Base-by-base conservation (phyloP, 805 yeast genomes). In the Hagleromyces aurorensis region DNA sequence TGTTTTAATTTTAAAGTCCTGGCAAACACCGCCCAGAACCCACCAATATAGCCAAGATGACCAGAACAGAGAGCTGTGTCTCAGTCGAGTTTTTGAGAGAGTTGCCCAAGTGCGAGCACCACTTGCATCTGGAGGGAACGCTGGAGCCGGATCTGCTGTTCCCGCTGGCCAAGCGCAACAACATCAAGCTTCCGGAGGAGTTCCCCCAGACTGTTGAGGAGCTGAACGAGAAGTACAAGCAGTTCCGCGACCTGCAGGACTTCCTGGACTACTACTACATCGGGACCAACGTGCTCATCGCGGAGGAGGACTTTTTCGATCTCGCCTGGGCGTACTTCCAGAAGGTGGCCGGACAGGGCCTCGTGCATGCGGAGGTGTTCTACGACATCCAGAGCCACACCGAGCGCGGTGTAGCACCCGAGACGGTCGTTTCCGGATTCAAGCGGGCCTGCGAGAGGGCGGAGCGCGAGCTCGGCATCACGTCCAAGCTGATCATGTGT, bases 351-450 rank as follows among this genome's bases (percentile, higher is more conserved):
- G 40, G 48, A 6, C 81, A 78, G 47, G 81, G 82, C 11, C 61
- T 78, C 30, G 56, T 55, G 18, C 93, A 82, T 51, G 70, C 84
- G 3, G 94, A 82, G 57, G 75, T 75, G 1, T 82, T 82, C 53
- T 82, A 78, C 44, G 94, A 82, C 50, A 93, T 93, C 12, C 94
- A 82, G 58, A 84, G 85, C 7, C 94, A 82, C 46, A 66, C 80
- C 16, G 75, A 72, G 32, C 65, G 93, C 43, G 80, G 76, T 7
- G 59, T 82, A 26, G 41, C 65, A 9, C 59, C 80, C 23, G 79
- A 74, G 7, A 55, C 62, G 3, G 83, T 82, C 11, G 70, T 79
- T 18, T 50, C 52, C 9, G 94, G 93, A 4, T 73, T 83, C 48
- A 57, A 70, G 38, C 68, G 69, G 45, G 94, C 91, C 4, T 67